Base-by-base conservation (phyloP, 805 yeast species). In the Candida arabinofermentans region DNA sequence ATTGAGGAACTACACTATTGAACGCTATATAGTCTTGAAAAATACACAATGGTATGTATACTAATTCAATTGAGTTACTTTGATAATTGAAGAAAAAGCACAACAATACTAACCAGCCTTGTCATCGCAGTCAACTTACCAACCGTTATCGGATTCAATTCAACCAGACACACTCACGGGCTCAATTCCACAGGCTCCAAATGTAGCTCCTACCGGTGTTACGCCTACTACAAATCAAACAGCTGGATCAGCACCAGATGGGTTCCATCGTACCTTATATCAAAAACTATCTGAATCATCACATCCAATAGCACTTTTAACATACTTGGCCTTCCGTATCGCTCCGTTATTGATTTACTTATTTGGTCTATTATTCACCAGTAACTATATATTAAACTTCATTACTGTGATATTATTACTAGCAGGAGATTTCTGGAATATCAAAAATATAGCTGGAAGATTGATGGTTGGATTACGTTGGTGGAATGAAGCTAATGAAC, bases 401-500 rank as follows among this genome's bases (percentile, higher is more conserved):
- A 89, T 91, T 13, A 61, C 80, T 5, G 81, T 88, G 18, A 78
- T 90, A 2, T 66, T 93, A 14, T 66, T 89, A 16, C 71, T 87
- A 17, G 86, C 96, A 0, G 87, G 88, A 1, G 99, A 91, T 61
- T 91, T 91, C 57, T 91, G 97, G 95, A 84, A 86, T 57, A 80
- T 87, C 19, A 93, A 91, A 59, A 91, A 91, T 62, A 85, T 91
- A 21, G 72, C 95, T 17, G 99, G 99, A 1, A 69, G 98, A 44
- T 73, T 87, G 42, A 64, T 91, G 42, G 97, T 93, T 4, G 98
- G 97, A 0, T 71, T 93, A 49, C 74, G 95, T 49, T 91, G 99
- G 99, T 91, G 98, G 96, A 93, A 91, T 59, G 97, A 91, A 59
- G 72, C 89, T 0, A 69, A 74, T 23, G 70, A 67, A 16, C 61